Evolutionary conservation across 106 monocot genomes (phyloP), one percentile per base, ranked within the genome.

Genomic region (Dioscorea alata): DNA sequence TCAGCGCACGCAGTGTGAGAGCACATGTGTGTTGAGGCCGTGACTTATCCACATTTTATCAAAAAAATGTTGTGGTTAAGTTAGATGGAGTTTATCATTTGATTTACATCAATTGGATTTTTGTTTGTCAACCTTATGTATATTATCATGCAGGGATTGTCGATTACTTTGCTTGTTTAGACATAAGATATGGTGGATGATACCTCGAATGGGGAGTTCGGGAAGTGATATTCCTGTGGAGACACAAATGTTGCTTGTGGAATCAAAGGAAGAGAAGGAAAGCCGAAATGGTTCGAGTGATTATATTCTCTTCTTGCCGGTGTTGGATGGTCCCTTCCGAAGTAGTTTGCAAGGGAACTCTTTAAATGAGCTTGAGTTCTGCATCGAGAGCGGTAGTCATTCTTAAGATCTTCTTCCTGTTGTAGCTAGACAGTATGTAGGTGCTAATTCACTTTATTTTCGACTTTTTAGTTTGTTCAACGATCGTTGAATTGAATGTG

Each of bases 121-220:
- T 18, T 57, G 19, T 16, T 12, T 23, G 13, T 23, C 4, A 13
- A 23, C 4, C 4, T 23, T 21, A 60, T 60, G 13, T 13, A 10
- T 21, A 23, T 13, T 13, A 21, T 42, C 10, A 23, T 78, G 71
- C 75, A 83, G 83, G 71, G 65, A 75, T 50, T 50, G 63, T 23
- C 19, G 71, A 31, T 67, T 78, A 24, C 70, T 83, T 24, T 71
- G 61, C 23, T 50, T 83, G 49, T 83, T 83, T 58, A 78, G 83
- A 75, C 79, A 79, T 50, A 79, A 79, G 71, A 71, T 83, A 35
- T 83, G 78, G 78, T 83, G 83, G 83, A 79, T 83, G 83, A 75
- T 75, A 71, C 83, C 78, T 21, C 74, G 75, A 59, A 68, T 79
- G 74, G 78, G 83, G 33, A 75, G 49, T 68, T 75, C 78, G 25